These are phyloP conservation scores for Blastomyces silverae DNA, from an alignment of 2,329 filamentous ascomycete species.

Conservation along the genomic window DNA sequence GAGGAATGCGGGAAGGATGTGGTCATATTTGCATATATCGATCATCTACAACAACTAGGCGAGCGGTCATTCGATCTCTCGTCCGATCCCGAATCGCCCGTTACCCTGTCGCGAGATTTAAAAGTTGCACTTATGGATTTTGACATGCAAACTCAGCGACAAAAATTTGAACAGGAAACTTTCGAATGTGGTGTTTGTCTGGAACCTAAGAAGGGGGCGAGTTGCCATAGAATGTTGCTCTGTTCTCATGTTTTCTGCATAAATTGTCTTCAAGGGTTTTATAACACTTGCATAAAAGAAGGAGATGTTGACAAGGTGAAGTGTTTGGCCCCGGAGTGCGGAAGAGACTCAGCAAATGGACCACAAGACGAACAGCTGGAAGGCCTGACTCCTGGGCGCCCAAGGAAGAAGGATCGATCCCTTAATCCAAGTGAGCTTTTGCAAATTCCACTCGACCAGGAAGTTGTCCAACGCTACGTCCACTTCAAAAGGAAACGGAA, in stretches of 20 bases:
- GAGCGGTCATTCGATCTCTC: slow-evolving; percentile 50
- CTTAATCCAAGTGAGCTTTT: slow-evolving; percentile 78
- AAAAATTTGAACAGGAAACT: slow-evolving; percentile 72
- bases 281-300: slow-evolving; percentile 77
- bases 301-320: slow-evolving; percentile 73
- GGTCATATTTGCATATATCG: slow-evolving; percentile 55
- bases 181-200: slow-evolving; percentile 85
- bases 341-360: slow-evolving; percentile 47
- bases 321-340: slow-evolving; percentile 74
- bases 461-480: slow-evolving; percentile 76
- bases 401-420: slow-evolving; percentile 57
- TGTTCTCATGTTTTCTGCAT: slow-evolving; percentile 91
- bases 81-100: slow-evolving; percentile 33
- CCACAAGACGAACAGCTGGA: slow-evolving; percentile 24
- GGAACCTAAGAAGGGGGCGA: slow-evolving; percentile 80
- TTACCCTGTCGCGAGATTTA: slow-evolving; percentile 45
- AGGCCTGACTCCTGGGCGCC: slow-evolving; percentile 23
- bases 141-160: slow-evolving; percentile 65
- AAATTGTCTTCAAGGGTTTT: slow-evolving; percentile 81
- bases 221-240: slow-evolving; percentile 72
- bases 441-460: slow-evolving; percentile 64
- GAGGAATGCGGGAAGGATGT: slow-evolving; percentile 53
- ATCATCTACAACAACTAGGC: slow-evolving; percentile 53
- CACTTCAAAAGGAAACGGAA: slow-evolving; percentile 86
- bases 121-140: slow-evolving; percentile 71